These are phyloP conservation scores for Erythrobasidium hasegawianum DNA, from an alignment of 1,284 basidiomycete species.

Conservation along the genomic window DNA sequence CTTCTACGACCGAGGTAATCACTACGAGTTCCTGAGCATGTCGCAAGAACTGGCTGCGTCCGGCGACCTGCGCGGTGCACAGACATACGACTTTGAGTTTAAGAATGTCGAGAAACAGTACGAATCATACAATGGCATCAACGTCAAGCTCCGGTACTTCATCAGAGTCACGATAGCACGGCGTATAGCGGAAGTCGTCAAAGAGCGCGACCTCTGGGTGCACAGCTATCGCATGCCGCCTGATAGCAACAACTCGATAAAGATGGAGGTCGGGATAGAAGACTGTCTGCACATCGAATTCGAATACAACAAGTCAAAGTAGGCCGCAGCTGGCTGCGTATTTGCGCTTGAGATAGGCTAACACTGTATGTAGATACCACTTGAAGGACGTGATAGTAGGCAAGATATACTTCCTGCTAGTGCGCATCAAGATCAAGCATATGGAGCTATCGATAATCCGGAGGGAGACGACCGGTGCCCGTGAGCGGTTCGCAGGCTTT, in stretches of 20 bases:
- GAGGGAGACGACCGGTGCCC: conserved; percentile 89
- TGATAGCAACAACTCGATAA: conserved; percentile 94
- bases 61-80: conserved; percentile 89
- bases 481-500: conserved; percentile 44
- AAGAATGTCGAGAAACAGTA: conserved; percentile 99
- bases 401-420: conserved; percentile 97
- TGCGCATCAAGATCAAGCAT: conserved; percentile 99
- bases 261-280: conserved; percentile 99
- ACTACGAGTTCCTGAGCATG: conserved; percentile 94
- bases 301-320: conserved; percentile 99
- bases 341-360: neutral
- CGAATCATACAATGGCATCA: conserved; percentile 96
- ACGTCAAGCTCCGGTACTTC: conserved; percentile 89
- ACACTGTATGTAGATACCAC: conserved; percentile 68
- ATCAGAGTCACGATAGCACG: conserved; percentile 86
- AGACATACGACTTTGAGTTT: conserved; percentile 93
- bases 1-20: conserved; percentile 94
- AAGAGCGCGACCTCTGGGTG: conserved; percentile 94
- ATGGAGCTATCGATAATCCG: conserved; percentile 99
- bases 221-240: conserved; percentile 98
- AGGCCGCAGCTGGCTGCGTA: conserved; percentile 47
- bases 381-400: conserved; percentile 98
- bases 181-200: conserved; percentile 83
- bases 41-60: conserved; percentile 91
- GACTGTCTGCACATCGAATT: conserved; percentile 99